Conservation (phyloP, 805 yeast genomes). For the Vanderwaltozyma yarrowii region DNA sequence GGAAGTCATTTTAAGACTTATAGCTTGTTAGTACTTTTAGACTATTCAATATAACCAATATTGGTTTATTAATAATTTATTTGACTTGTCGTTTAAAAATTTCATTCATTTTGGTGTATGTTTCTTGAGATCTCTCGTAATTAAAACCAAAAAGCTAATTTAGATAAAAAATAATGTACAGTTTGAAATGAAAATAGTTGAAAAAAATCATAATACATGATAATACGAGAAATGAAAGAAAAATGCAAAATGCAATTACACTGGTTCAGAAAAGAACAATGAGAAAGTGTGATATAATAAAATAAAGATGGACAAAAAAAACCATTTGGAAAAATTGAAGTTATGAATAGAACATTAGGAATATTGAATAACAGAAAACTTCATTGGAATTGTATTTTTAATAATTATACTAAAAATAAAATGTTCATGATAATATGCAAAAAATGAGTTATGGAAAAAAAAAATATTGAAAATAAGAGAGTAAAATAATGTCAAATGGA, state of each 20-base stretch:
- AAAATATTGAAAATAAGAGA: background rate
- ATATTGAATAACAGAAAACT: background rate
- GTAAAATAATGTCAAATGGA: no score
- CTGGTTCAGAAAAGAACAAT: background rate
- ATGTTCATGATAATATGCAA: background rate
- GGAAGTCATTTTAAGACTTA: no score
- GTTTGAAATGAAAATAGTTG: background rate
- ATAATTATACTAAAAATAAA: background rate
- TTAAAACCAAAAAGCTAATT: background rate
- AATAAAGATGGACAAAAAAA: background rate
- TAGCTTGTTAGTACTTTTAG: no score
- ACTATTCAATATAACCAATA: no score
- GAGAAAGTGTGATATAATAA: no score
- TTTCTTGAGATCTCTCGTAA: no score
- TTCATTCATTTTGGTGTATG: no score
- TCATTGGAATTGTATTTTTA: background rate
- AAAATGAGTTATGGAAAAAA: background rate
- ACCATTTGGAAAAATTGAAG: background rate
- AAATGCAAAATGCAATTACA: slow-evolving; percentile 1
- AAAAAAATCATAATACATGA: background rate
- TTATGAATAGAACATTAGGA: background rate
- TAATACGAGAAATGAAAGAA: background rate
- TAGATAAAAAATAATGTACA: background rate
- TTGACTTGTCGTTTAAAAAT: no score
- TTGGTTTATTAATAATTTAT: no score